Conservation (phyloP, 129 eudicot genomes). For the Rutidosis leptorrhynchoides region DNA sequence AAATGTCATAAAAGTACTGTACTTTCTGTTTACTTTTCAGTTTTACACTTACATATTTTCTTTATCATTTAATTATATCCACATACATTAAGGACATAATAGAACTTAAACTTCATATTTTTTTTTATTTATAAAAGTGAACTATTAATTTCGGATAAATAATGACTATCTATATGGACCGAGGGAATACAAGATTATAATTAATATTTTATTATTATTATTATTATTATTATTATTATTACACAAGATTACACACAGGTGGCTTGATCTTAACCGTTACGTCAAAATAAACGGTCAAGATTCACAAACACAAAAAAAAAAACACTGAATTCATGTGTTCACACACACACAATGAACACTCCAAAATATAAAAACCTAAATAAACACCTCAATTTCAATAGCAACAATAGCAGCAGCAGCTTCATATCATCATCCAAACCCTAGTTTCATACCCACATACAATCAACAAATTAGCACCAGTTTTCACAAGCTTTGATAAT, state of each 20-base stretch:
- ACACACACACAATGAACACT: slow-evolving; percentile 13
- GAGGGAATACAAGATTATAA: too few relatives aligned
- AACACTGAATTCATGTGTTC: slow-evolving; percentile 23
- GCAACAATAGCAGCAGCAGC: slow-evolving; percentile 20
- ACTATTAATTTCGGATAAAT: too few relatives aligned
- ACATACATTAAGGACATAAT: too few relatives aligned
- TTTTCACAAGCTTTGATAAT: neutral
- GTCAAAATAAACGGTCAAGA: slow-evolving; percentile 31
- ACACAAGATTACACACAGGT: neutral
- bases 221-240: neutral
- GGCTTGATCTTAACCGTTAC: slow-evolving; percentile 26
- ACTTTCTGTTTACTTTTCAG: too few relatives aligned
- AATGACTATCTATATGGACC: too few relatives aligned
- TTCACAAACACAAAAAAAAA: neutral
- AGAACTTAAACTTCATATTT: too few relatives aligned
- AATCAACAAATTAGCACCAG: slow-evolving; percentile 9
- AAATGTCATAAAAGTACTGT: too few relatives aligned
- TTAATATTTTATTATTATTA: neutral
- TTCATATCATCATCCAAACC: slow-evolving; percentile 32
- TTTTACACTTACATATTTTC: too few relatives aligned
- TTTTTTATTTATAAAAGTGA: too few relatives aligned
- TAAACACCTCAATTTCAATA: slow-evolving; percentile 27
- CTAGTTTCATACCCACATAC: slow-evolving; percentile 23
- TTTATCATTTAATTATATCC: too few relatives aligned
- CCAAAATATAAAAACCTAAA: slow-evolving; percentile 29